Evolutionary conservation across 179 eudicot species (phyloP).

Genomic region (Monotropa hypopitys): DNA sequence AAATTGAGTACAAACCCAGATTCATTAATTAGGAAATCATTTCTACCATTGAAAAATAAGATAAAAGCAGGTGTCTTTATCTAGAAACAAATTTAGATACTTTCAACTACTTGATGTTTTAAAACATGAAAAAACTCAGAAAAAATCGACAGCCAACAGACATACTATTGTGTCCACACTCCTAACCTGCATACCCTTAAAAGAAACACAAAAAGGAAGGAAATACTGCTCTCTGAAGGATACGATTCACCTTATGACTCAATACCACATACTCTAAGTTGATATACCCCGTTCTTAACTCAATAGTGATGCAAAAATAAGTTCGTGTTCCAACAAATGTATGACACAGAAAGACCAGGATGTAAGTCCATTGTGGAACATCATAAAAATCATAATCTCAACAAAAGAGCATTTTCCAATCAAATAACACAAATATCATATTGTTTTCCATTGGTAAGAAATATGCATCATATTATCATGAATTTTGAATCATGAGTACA

Average conservation of each 20-base stretch:
- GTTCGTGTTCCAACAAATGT: background rate
- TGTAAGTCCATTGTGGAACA: background rate
- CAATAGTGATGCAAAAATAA: background rate
- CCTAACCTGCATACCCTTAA: background rate
- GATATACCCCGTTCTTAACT: background rate
- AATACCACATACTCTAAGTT: background rate
- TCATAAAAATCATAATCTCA: background rate
- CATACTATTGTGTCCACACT: background rate
- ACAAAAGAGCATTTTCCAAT: background rate
- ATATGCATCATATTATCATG: background rate
- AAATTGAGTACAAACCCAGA: background rate
- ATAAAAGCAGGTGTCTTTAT: background rate
- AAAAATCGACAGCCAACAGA: background rate
- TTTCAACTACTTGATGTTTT: background rate
- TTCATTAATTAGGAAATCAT: background rate
- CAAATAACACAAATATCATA: background rate
- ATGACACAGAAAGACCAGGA: background rate
- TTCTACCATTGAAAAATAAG: background rate
- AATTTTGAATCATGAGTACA: background rate
- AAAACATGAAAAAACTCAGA: background rate
- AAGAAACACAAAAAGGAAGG: background rate
- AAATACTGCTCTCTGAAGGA: background rate
- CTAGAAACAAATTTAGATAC: background rate
- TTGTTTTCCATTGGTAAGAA: background rate
- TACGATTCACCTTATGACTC: background rate